Percentiles rank a stretch among this genome's conserved stretches.
Conservation (phyloP, 2,329 filamentous ascomycete genomes). For the Neurospora crassa region DNA sequence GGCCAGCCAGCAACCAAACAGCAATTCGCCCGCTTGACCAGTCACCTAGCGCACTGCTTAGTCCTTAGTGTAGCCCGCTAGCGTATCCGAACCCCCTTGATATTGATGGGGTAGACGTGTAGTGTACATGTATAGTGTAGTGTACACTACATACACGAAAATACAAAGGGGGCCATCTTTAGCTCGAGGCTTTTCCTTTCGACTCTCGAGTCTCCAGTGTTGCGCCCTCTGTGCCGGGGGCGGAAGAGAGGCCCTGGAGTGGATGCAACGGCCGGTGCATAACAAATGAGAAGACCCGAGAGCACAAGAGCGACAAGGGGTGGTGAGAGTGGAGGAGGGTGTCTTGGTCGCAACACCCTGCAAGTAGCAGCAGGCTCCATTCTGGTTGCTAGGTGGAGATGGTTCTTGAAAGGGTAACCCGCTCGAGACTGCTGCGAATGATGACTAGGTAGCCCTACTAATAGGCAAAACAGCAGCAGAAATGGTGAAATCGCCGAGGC, state of each 20-base stretch:
- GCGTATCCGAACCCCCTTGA: neutral
- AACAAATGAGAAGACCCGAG: slow-evolving; percentile 12
- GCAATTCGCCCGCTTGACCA: neutral
- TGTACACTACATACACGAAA: neutral
- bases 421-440: neutral
- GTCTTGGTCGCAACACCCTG: slow-evolving; percentile 2
- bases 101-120: neutral
- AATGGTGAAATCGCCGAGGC: neutral
- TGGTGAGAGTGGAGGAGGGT: slow-evolving; percentile 5
- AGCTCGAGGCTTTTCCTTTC: neutral
- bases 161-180: neutral
- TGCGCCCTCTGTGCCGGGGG: slow-evolving; percentile 8
- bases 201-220: neutral
- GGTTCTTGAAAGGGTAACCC: neutral
- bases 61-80: neutral
- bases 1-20: neutral
- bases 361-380: slow-evolving; percentile 1
- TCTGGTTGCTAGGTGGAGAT: neutral
- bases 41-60: neutral
- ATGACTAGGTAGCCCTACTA: neutral
- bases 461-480: neutral
- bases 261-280: slow-evolving; percentile 16
- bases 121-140: neutral
- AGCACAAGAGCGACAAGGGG: neutral
- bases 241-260: slow-evolving; percentile 13